Evolutionary conservation across 345 rosid genomes (phyloP), one percentile per base, ranked within the genome.

Genomic region (Anastatica hierochuntica): DNA sequence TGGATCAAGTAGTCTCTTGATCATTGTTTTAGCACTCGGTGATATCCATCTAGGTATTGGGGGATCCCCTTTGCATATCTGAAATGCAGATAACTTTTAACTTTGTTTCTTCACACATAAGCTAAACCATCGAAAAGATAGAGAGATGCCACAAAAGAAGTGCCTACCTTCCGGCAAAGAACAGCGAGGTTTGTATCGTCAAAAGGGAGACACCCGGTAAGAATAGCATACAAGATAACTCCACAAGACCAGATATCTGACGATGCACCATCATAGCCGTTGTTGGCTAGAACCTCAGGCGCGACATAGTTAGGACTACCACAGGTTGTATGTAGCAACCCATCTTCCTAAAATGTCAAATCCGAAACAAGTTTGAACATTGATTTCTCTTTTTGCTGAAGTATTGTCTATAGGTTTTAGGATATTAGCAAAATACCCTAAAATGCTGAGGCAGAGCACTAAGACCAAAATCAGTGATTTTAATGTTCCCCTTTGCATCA

Each of bases 171-270:
- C 30, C 84, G 83, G 49, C 75, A 82, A 47, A 90, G 81, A 61
- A 75, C 95, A 3, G 84, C 95, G 18, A 90, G 83, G 66, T 87
- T 90, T 62, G 89, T 59, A 48, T 87, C 98, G 50, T 90, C 96
- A 14, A 90, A 90, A 31, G 85, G n/a, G n/a, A n/a, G n/a, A n/a
- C n/a, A n/a, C n/a, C n/a, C n/a, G n/a, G n/a, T n/a, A n/a, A n/a
- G n/a, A 62, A 87, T 77, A 17, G 74, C 95, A 18, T 84, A 90
- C 36, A 90, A 74, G 69, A 90, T 87, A 36, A 90, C 95, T 1
- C 98, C 98, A 37, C 96, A 87, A 0, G 96, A 84, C 98, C 98
- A 87, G 59, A 78, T 63, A 71, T 90, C 98, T 3, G 96, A 82
- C 36, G 89, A 72, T 45, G 95, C 78, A 52, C 98, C 98, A 52